Evolutionary conservation across 768 basidiomycete species (phyloP).

Genomic region (Agaricus sinodeliciosus): DNA sequence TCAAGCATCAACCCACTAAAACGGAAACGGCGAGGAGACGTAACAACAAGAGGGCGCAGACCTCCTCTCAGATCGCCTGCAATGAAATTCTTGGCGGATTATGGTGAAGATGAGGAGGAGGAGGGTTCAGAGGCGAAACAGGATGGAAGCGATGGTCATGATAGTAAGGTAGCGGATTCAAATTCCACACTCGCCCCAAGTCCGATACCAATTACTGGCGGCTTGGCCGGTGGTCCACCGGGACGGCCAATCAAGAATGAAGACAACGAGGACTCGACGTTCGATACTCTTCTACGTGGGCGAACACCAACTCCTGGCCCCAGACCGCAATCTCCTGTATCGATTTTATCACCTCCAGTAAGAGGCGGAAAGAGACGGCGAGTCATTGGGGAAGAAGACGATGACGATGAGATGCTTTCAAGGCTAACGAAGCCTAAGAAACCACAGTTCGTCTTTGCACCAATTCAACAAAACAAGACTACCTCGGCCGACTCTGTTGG

Average conservation of each 20-base stretch:
- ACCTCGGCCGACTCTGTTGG: background rate
- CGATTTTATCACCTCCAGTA: conserved; percentile 21
- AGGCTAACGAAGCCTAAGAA: conserved; percentile 56
- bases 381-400: conserved; percentile 61
- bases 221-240: conserved; percentile 30
- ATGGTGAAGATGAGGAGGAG: conserved; percentile 70
- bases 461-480: background rate
- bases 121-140: conserved; percentile 13
- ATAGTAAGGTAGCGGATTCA: background rate
- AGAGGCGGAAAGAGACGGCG: conserved; percentile 67
- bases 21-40: conserved; percentile 48
- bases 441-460: conserved; percentile 27
- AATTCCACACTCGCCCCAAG: conserved; percentile 6
- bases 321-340: conserved; percentile 17
- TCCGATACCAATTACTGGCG: conserved; percentile 19
- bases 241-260: conserved; percentile 36
- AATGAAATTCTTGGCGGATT: conserved; percentile 64
- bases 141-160: background rate
- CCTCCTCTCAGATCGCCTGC: conserved; percentile 46
- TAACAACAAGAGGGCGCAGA: conserved; percentile 31
- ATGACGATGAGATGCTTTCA: conserved; percentile 60
- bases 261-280: conserved; percentile 53
- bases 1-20: conserved; percentile 34
- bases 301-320: conserved; percentile 30
- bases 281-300: conserved; percentile 48